Evolutionary conservation across 768 basidiomycete species (phyloP).

Genomic region (Omphalotus guepiniiformis): DNA sequence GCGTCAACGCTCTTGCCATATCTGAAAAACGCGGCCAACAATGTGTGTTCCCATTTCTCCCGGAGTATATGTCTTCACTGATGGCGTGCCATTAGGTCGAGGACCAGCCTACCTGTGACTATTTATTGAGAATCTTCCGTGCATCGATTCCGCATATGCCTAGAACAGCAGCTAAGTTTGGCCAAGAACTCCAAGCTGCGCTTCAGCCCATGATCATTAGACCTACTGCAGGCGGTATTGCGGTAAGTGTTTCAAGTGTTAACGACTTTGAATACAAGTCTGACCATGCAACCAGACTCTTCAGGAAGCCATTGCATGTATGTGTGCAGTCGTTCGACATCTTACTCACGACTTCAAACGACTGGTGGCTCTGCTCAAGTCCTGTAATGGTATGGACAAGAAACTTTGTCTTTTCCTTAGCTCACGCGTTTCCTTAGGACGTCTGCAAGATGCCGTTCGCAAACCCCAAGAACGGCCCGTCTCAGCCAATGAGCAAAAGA

Average conservation of each 20-base stretch:
- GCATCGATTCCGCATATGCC: conserved; percentile 85
- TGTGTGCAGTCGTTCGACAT: conserved; percentile 79
- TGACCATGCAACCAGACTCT: conserved; percentile 49
- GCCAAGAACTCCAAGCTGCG: conserved; percentile 73
- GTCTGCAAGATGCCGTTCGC: conserved; percentile 55
- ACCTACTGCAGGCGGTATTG: conserved; percentile 66
- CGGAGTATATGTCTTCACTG: not conserved
- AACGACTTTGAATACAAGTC: not conserved
- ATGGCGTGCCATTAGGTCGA: conserved; percentile 39
- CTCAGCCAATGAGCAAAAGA: conserved; percentile 44
- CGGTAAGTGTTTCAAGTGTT: conserved; percentile 36
- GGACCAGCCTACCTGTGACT: conserved; percentile 80
- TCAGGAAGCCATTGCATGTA: conserved; percentile 90
- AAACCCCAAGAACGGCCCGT: conserved; percentile 38
- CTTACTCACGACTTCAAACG: conserved; percentile 84
- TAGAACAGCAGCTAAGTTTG: conserved; percentile 85
- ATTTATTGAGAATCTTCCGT: conserved; percentile 85
- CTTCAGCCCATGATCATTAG: conserved; percentile 92
- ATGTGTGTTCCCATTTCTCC: conserved; percentile 42
- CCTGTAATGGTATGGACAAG: conserved; percentile 73
- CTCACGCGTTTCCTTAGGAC: conserved; percentile 34
- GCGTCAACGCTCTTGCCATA: conserved; percentile 89
- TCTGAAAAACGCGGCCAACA: conserved; percentile 70
- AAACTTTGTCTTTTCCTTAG: not conserved
- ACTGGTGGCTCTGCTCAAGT: conserved; percentile 76